phyloP scores from a whole-genome alignment of 2,329 filamentous ascomycete genomes.

The Phaeosphaeria sp. region DNA sequence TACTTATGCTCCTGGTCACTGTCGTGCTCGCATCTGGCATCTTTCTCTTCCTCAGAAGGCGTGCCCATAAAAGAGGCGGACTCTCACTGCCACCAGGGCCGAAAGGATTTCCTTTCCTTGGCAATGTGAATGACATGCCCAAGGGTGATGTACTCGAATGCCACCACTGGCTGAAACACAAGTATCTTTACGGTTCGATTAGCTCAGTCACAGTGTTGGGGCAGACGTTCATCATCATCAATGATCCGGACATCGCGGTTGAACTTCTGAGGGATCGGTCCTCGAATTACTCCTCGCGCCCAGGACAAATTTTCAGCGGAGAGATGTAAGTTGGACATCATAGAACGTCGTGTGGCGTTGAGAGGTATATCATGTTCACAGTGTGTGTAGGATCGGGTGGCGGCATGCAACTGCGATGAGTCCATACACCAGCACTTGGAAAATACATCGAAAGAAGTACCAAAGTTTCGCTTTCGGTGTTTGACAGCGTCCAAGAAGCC shows the following conservation, averaged over 20 bases:
- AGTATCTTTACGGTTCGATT: constrained; percentile 41
- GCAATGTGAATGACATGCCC: constrained; percentile 60
- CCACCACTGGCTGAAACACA: constrained; percentile 54
- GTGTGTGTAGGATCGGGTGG: constrained; percentile 36
- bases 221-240: constrained; percentile 30
- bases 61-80: background rate
- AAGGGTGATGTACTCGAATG: constrained; percentile 45
- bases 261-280: constrained; percentile 33
- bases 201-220: constrained; percentile 33
- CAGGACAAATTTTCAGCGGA: constrained; percentile 10
- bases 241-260: constrained; percentile 28
- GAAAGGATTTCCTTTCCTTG: constrained; percentile 55
- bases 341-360: background rate
- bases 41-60: background rate
- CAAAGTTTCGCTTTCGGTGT: constrained; percentile 21
- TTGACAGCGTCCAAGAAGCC: constrained; percentile 27
- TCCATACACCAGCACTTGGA: constrained; percentile 21
- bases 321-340: background rate
- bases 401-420: constrained; percentile 22
- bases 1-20: background rate
- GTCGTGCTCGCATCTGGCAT: background rate
- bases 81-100: constrained; percentile 58
- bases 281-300: constrained; percentile 29
- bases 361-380: constrained; percentile 49
- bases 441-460: constrained; percentile 32